phyloP scores from a whole-genome alignment of 345 rosid genomes.

The Heritiera fomes region DNA sequence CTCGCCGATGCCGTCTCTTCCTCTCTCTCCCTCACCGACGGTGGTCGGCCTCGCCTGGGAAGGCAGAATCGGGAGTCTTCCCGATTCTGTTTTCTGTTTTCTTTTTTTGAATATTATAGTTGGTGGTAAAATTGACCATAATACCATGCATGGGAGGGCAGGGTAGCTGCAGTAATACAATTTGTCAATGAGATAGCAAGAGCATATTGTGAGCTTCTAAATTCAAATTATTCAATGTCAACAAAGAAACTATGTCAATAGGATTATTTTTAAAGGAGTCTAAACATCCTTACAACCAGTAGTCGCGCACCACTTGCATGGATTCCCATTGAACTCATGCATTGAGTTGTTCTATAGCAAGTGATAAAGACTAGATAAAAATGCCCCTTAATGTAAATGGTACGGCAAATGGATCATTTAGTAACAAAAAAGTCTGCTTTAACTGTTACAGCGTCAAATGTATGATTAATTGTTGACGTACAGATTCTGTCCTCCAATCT shows the following conservation, averaged over 20 bases:
- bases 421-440: neutral
- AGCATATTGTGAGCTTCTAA: neutral
- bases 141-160: neutral
- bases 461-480: neutral
- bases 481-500: neutral
- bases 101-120: no score
- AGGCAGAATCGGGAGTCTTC: no score
- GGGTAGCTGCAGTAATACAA: neutral
- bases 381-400: neutral
- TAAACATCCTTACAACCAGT: neutral
- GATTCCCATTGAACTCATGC: neutral
- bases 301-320: neutral
- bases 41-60: no score
- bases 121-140: neutral
- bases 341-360: neutral
- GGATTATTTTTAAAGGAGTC: no score
- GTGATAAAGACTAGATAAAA: neutral
- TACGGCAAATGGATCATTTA: neutral
- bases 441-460: neutral
- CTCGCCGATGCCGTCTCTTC: no score
- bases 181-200: neutral
- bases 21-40: no score
- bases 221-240: no score
- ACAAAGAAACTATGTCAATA: no score
- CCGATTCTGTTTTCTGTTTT: no score